Percentiles rank a stretch among this genome's conserved stretches.
Conservation (phyloP, 148 eudicot species). For the Camellia lanceoleosa region DNA sequence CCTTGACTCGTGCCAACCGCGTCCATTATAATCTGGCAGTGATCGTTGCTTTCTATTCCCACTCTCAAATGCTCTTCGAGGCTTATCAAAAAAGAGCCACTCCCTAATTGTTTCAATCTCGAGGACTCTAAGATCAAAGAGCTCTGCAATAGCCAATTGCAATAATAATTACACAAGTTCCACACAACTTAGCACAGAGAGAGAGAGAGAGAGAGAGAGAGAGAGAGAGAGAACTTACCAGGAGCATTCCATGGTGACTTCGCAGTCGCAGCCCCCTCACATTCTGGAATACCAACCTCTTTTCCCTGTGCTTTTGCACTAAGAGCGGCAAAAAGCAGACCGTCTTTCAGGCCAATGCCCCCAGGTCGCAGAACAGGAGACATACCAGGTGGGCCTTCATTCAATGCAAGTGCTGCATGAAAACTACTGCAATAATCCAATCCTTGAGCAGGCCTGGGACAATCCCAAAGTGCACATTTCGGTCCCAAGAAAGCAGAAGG, state of each 20-base stretch:
- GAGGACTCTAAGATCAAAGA: conserved; percentile 70
- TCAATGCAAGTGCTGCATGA: conserved; percentile 72
- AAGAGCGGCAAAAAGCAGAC: conserved; percentile 78
- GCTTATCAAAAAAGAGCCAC: conserved; percentile 96
- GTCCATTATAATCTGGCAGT: conserved; percentile 86
- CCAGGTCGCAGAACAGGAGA: conserved; percentile 80
- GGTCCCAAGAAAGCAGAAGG: conserved; percentile 94
- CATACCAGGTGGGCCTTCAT: conserved; percentile 86
- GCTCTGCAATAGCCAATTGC: conserved; percentile 51
- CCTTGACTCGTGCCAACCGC: conserved; percentile 98
- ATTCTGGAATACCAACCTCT: conserved; percentile 91
- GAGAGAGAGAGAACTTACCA: conserved; percentile 39
- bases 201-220: background rate
- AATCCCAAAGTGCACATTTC: conserved; percentile 97
- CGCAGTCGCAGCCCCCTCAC: conserved; percentile 93
- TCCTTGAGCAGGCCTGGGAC: conserved; percentile 85
- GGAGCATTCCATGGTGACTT: conserved; percentile 98
- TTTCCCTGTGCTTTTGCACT: conserved; percentile 76
- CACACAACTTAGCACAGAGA: background rate
- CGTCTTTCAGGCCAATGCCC: conserved; percentile 84
- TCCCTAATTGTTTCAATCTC: conserved; percentile 88
- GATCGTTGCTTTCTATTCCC: conserved; percentile 93
- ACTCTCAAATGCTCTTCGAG: conserved; percentile 94
- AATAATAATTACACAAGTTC: background rate
- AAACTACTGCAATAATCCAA: conserved; percentile 70